A percentile compares a stretch with the other conserved stretches of the same genome.
Evolutionary conservation across 73 alveolate genomes (phyloP).

Genomic region (Paraurostyla sp.): DNA sequence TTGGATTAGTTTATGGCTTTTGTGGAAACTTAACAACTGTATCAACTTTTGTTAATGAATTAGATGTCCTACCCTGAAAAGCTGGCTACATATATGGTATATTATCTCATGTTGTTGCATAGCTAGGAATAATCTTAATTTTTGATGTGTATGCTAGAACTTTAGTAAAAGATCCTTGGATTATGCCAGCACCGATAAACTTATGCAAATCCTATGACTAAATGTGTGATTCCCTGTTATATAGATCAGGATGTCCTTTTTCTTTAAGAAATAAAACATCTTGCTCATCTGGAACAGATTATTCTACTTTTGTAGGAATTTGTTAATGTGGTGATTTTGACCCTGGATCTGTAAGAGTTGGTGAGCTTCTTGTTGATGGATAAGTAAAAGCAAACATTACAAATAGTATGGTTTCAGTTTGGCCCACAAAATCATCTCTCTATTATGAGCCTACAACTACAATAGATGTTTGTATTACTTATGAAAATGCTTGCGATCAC

Average conservation of each 20-base stretch:
- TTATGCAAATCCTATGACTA: neutral
- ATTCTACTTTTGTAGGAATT: neutral
- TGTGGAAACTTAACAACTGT: too few relatives aligned
- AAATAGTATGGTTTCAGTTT: too few relatives aligned
- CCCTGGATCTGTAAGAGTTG: neutral
- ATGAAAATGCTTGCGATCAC: neutral
- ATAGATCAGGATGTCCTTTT: neutral
- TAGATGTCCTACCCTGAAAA: neutral
- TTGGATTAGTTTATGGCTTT: too few relatives aligned
- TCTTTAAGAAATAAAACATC: neutral
- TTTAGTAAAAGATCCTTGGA: neutral
- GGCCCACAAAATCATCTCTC: too few relatives aligned
- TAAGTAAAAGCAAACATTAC: too few relatives aligned
- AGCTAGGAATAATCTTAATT: neutral
- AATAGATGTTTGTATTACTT: neutral
- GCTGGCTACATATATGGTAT: neutral
- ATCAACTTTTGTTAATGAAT: neutral
- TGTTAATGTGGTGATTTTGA: too few relatives aligned
- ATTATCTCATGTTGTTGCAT: neutral
- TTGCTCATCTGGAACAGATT: neutral
- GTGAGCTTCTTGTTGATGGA: neutral
- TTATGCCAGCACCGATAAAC: neutral
- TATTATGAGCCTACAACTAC: neutral
- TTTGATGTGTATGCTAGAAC: neutral
- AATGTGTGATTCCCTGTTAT: neutral